A percentile compares a stretch with the other conserved stretches of the same genome.
Evolutionary conservation across 2,329 filamentous ascomycete genomes (phyloP).

Genomic region (Neofusicoccum sp.): DNA sequence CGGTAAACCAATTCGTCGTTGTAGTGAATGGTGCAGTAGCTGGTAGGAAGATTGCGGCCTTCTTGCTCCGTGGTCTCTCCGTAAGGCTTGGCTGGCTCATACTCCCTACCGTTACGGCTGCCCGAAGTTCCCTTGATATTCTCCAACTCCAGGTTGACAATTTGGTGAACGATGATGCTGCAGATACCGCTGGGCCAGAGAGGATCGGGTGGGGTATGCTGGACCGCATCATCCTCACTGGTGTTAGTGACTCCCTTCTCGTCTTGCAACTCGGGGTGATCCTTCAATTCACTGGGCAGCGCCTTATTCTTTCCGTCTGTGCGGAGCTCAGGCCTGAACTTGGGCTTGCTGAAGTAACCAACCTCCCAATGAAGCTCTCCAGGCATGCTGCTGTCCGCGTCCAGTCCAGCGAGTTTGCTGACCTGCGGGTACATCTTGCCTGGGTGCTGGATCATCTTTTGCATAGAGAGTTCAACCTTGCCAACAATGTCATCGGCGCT

Average conservation of each 20-base stretch:
- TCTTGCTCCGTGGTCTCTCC: conserved; percentile 88
- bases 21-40: conserved; percentile 88
- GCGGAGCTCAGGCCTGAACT: conserved; percentile 79
- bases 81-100: conserved; percentile 80
- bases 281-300: conserved; percentile 71
- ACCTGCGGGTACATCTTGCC: conserved; percentile 90
- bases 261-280: conserved; percentile 79
- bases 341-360: conserved; percentile 89
- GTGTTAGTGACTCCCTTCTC: conserved; percentile 79
- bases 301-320: conserved; percentile 84
- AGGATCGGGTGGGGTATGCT: conserved; percentile 91
- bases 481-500: conserved; percentile 94
- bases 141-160: conserved; percentile 90
- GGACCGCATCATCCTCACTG: conserved; percentile 78
- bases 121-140: conserved; percentile 85
- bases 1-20: conserved; percentile 92
- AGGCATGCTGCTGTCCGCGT: conserved; percentile 85
- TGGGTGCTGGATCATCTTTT: conserved; percentile 92
- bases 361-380: conserved; percentile 96
- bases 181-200: conserved; percentile 91
- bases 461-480: conserved; percentile 90
- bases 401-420: conserved; percentile 80
- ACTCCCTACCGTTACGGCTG: conserved; percentile 81
- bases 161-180: conserved; percentile 86
- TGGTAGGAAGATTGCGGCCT: conserved; percentile 76